Evolutionary conservation across 495 filamentous ascomycete species (phyloP).

Genomic region (Trichodelitschia bisporula): DNA sequence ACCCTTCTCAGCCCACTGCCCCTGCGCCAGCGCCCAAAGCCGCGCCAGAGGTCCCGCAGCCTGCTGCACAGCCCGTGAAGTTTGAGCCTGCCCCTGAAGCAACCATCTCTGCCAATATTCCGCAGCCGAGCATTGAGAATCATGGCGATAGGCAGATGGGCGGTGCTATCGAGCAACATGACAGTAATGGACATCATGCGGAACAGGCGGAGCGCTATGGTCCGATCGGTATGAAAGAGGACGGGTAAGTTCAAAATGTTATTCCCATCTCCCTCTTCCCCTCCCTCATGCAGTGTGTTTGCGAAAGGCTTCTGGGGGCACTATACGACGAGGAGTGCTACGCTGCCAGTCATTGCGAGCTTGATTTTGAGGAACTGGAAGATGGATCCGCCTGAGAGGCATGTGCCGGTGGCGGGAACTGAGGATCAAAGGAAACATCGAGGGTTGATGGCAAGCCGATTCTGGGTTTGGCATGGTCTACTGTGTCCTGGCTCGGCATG

Average conservation of each 20-base stretch:
- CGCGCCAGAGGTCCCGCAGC: not conserved
- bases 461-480: conserved; percentile 1
- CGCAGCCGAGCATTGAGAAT: too few species aligned
- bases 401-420: too few species aligned
- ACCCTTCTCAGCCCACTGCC: conserved; percentile 13
- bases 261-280: conserved; percentile 3
- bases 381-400: too few species aligned
- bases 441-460: too few species aligned
- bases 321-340: too few species aligned
- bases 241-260: conserved; percentile 64
- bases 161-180: too few species aligned
- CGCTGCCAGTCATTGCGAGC: too few species aligned
- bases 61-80: not conserved
- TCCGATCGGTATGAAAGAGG: conserved; percentile 65
- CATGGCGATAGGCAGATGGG: too few species aligned
- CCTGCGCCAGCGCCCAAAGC: not conserved
- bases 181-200: conserved; percentile 11
- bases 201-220: conserved; percentile 21
- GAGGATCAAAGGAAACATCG: too few species aligned
- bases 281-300: not conserved
- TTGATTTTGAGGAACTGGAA: too few species aligned
- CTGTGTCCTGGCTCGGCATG: not conserved
- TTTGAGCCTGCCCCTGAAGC: conserved; percentile 6
- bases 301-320: too few species aligned
- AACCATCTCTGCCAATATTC: too few species aligned